Evolutionary conservation across 1,284 basidiomycete genomes (phyloP), one percentile per base, ranked within the genome.

Genomic region (Tilletiopsis washingtonensis): DNA sequence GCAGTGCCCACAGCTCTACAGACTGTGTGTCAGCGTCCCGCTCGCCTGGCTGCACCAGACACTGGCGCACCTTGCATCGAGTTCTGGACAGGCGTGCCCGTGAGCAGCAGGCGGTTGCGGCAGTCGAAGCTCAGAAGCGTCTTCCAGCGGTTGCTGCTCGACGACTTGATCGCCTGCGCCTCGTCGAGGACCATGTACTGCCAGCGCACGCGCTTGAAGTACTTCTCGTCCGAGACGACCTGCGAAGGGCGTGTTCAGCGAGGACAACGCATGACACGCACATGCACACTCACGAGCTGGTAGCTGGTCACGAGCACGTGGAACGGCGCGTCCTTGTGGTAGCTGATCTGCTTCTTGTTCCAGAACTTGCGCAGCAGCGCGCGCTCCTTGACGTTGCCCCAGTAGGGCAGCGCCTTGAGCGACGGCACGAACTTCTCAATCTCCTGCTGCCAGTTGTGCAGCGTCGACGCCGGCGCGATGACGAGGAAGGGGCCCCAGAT

Each of bases 401-500:
- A 99, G 74, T 99, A 98, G 1, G 94, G 94, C 34, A 98, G 75
- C 1, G 91, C 89, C 75, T 97, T 98, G 57, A 99, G 80, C 40
- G 80, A 80, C 21, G 94, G 94, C 3, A 96, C 90, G 73, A 99
- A 99, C 25, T 89, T 84, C 24, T 88, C 86, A 53, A 98, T 81
- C 75, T 99, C 94, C 72, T 98, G 94, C 74, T 98, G 93, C 94
- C 94, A 99, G 71, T 98, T 98, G 76, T 98, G 94, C 58, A 99
- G 78, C 0, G 94, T 99, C 4, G 93, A 97, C 1, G 91, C 87
- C 1, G 94, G 94, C 1, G 94, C 91, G 44, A 99, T 94, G 51
- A 99, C 91, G n/a, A 99, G 81, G 79, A 99, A 98, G 15, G 94
- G 94, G 0, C 94, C 94, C 94, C 94, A 99, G 55, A 98, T 94